phyloP scores from a whole-genome alignment of 345 rosid genomes.

The Citrus hindsii region DNA sequence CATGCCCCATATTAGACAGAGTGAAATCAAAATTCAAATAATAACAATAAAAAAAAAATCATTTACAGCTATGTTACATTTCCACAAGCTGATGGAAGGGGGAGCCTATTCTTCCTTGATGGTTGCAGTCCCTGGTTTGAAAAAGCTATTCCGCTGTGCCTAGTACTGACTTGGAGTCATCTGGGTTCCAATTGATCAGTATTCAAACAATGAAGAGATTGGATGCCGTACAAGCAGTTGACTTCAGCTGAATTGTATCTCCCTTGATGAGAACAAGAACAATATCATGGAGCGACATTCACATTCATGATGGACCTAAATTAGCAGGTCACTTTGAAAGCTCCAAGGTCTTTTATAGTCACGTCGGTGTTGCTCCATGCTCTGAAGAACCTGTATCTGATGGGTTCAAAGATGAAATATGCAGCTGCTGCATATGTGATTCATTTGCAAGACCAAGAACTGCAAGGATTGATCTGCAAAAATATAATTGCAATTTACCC shows the following conservation, averaged over 20 bases:
- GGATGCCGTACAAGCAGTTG: not conserved
- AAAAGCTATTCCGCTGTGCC: not conserved
- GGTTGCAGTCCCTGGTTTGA: not conserved
- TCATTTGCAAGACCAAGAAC: constrained; percentile 72
- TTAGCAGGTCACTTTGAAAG: not conserved
- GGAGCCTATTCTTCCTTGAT: not conserved
- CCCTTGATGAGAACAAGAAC: not conserved
- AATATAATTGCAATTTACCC: constrained; percentile 3
- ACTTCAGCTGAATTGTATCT: not conserved
- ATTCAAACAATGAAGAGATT: not conserved
- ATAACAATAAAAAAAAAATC: not conserved
- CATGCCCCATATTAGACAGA: not conserved
- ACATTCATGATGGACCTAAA: not conserved
- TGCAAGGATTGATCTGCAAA: constrained; percentile 63
- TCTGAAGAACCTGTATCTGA: constrained; percentile 57
- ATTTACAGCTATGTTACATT: constrained; percentile 32
- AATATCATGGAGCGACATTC: not conserved
- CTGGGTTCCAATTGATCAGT: not conserved
- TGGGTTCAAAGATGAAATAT: constrained; percentile 43
- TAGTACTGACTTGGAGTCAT: not conserved
- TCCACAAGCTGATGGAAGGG: not conserved
- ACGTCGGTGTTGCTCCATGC: constrained; percentile 52
- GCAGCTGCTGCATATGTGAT: constrained; percentile 37
- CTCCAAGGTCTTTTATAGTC: constrained; percentile 11
- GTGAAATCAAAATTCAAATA: constrained; percentile 18